Base-by-base conservation (phyloP, 371 early-diverging fungal species). In the Nematocida sp. region DNA sequence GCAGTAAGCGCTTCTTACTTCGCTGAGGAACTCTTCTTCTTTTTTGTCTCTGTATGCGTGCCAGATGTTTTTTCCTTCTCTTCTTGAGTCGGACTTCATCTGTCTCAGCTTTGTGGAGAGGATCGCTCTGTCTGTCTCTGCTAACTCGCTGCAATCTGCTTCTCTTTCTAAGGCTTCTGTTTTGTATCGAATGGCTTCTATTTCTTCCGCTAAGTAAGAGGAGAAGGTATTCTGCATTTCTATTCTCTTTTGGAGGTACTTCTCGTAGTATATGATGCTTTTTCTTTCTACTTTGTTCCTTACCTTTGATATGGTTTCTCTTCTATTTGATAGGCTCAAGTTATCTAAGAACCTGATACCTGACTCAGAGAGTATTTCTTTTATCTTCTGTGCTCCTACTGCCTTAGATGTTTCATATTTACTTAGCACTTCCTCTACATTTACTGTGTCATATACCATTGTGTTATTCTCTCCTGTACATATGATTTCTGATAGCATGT, bases 281-380 rank as follows among this genome's bases (percentile, higher is more conserved):
- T 18, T 20, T 0, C 16, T 7, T 33, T 49, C 51, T 23, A 71
- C 75, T 28, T 61, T 59, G 49, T 71, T 71, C 33, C 75, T 5
- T 61, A 71, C 48, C 36, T 71, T 71, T 2, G 75, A 71, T 7
- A 71, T 7, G 26, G 75, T 71, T 35, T 71, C 75, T 35, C 75
- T 59, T 53, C 75, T 59, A 47, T 51, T 63, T 5, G 69, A 18
- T 18, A 71, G 64, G 40, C 48, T 68, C 16, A 71, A 35, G 38
- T 71, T 71, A 47, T 71, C 75, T 42, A 71, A 61, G 32, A 71
- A 71, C 51, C 75, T 23, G 13, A 71, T 71, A 13, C 75, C 75
- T 38, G 75, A 59, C 39, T 71, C 75, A 33, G 75, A 25, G 7
- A 71, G 45, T 20, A 71, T 50, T 39, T 71, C 75, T 1, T 49